Conservation (phyloP, 2,329 filamentous ascomycete genomes). For the Fusarium nanum region DNA sequence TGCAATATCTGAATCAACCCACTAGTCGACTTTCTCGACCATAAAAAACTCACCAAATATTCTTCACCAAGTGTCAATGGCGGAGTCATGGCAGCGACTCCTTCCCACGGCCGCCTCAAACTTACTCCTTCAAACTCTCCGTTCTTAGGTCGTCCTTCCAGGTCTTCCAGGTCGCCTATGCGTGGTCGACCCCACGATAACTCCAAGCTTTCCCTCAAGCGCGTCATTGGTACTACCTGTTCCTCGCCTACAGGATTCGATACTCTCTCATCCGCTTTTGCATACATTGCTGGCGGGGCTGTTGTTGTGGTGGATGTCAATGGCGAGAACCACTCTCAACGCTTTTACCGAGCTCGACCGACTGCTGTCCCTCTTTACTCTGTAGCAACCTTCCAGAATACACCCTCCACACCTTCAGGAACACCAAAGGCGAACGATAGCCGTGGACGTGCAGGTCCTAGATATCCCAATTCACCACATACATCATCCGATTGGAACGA, state of each 20-base stretch:
- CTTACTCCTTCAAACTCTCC: slow-evolving; percentile 83
- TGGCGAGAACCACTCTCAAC: slow-evolving; percentile 75
- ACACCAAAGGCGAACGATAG: slow-evolving; percentile 73
- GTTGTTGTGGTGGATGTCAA: slow-evolving; percentile 89
- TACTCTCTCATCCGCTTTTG: slow-evolving; percentile 80
- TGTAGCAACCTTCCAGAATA: slow-evolving; percentile 63
- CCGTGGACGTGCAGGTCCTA: slow-evolving; percentile 64
- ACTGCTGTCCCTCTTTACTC: slow-evolving; percentile 75
- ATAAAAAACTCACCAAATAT: slow-evolving; percentile 25
- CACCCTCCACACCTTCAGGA: slow-evolving; percentile 61
- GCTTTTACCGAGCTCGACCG: slow-evolving; percentile 90
- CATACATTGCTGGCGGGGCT: slow-evolving; percentile 91
- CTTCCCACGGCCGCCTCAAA: slow-evolving; percentile 69
- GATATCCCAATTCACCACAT: slow-evolving; percentile 61
- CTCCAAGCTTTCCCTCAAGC: slow-evolving; percentile 76
- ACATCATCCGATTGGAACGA: slow-evolving; percentile 69
- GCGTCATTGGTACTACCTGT: slow-evolving; percentile 92
- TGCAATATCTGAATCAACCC: slow-evolving; percentile 17
- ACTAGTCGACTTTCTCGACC: slow-evolving; percentile 11
- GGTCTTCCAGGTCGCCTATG: slow-evolving; percentile 72
- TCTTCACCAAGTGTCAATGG: slow-evolving; percentile 59
- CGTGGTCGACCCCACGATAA: slow-evolving; percentile 65
- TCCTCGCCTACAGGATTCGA: slow-evolving; percentile 88
- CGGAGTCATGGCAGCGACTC: slow-evolving; percentile 68
- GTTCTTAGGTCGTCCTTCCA: slow-evolving; percentile 68